Evolutionary conservation across 2,329 filamentous ascomycete genomes (phyloP).

Genomic region (Ascochyta lentis): DNA sequence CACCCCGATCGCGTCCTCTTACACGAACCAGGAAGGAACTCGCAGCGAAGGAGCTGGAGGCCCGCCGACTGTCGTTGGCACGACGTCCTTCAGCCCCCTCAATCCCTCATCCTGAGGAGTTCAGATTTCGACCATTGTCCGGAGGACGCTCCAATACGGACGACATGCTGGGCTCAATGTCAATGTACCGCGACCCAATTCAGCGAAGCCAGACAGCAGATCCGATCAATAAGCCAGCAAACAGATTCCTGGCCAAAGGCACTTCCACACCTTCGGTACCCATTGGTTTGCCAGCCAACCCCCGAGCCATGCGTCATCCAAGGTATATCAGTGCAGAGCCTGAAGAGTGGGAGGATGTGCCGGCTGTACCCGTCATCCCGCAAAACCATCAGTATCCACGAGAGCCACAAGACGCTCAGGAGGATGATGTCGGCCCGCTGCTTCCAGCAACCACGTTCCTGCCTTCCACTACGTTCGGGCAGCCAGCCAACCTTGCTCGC

Average conservation of each 20-base stretch:
- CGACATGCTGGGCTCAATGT: slow-evolving; percentile 50
- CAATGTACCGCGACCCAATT: slow-evolving; percentile 46
- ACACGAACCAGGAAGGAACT: slow-evolving; percentile 53
- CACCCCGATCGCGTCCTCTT: slow-evolving; percentile 30
- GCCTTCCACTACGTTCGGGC: slow-evolving; percentile 55
- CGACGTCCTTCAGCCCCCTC: slow-evolving; percentile 78
- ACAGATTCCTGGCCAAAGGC: slow-evolving; percentile 40
- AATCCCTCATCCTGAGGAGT: slow-evolving; percentile 75
- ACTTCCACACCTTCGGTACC: slow-evolving; percentile 60
- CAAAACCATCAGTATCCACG: slow-evolving; percentile 49
- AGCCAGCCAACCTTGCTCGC: slow-evolving; percentile 47
- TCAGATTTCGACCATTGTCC: slow-evolving; percentile 44
- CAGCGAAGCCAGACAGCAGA: slow-evolving; percentile 71
- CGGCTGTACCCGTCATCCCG: slow-evolving; percentile 64
- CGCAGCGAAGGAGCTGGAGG: slow-evolving; percentile 81
- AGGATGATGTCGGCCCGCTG: slow-evolving; percentile 56
- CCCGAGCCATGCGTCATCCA: slow-evolving; percentile 84
- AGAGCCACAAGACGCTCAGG: slow-evolving; percentile 32
- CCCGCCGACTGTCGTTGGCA: slow-evolving; percentile 78
- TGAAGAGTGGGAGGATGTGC: slow-evolving; percentile 55
- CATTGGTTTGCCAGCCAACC: slow-evolving; percentile 87
- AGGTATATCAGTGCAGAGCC: slow-evolving; percentile 69
- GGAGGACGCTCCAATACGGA: slow-evolving; percentile 48
- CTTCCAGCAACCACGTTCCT: slow-evolving; percentile 57
- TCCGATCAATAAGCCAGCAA: slow-evolving; percentile 53